phyloP scores from a whole-genome alignment of 2,329 filamentous ascomycete species.

The Pezicula carpinea region DNA sequence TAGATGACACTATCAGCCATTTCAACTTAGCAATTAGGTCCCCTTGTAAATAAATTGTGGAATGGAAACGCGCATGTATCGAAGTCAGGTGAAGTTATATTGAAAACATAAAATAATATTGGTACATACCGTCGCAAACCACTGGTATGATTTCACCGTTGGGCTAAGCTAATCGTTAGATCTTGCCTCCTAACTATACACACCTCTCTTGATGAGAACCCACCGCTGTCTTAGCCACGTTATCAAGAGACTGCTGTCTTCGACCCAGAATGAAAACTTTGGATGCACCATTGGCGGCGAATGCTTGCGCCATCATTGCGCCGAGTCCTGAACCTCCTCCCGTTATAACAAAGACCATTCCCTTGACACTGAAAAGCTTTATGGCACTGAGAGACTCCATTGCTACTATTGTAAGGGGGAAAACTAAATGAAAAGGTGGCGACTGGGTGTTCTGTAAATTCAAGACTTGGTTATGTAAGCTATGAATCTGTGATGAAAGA shows the following conservation, averaged over 20 bases:
- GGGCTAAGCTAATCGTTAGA: background rate
- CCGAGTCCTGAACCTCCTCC: background rate
- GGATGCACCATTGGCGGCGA: conserved; percentile 45
- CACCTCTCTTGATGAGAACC: background rate
- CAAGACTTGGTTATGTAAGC: too few relatives aligned
- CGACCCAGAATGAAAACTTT: conserved; percentile 53
- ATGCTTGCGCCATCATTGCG: conserved; percentile 39
- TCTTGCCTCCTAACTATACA: background rate
- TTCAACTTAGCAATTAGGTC: background rate
- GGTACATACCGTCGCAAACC: background rate
- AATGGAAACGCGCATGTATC: background rate
- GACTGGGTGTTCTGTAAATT: too few relatives aligned
- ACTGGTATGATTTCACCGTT: background rate
- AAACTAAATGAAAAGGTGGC: too few relatives aligned
- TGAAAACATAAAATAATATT: background rate
- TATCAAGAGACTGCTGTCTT: conserved; percentile 40
- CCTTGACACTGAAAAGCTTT: background rate
- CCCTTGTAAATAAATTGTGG: too few relatives aligned
- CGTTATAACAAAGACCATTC: background rate
- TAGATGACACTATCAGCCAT: conserved; percentile 23
- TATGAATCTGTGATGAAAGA: too few relatives aligned
- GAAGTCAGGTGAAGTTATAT: too few relatives aligned
- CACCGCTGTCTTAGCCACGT: conserved; percentile 33
- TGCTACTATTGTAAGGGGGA: too few relatives aligned
- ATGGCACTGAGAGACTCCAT: background rate